phyloP scores from a whole-genome alignment of 2,329 filamentous ascomycete species.

The Waltergamsia citrina region DNA sequence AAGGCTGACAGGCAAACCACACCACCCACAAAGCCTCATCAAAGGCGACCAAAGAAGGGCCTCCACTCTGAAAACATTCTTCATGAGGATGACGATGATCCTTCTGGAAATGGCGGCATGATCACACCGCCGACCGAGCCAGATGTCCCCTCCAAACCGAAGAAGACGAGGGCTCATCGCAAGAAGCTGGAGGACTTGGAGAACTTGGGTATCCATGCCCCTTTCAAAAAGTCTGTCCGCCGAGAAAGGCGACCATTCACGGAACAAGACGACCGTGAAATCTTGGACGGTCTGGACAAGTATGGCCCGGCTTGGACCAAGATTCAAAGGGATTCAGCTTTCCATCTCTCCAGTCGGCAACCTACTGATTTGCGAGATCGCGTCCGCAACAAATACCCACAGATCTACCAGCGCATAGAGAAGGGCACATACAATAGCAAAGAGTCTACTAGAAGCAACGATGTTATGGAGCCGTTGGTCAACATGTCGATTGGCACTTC shows the following conservation, averaged over 20 bases:
- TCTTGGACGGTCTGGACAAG: slow-evolving; percentile 46
- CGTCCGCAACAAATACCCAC: slow-evolving; percentile 54
- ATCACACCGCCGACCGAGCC: slow-evolving; percentile 12
- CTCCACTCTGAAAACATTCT: slow-evolving; percentile 47
- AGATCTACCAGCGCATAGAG: slow-evolving; percentile 46
- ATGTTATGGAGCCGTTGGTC: slow-evolving; percentile 40
- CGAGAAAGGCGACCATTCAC: slow-evolving; percentile 53
- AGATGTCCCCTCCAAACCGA: slow-evolving; percentile 28
- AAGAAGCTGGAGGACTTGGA: slow-evolving; percentile 46
- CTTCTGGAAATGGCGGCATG: background rate
- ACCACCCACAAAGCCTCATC: background rate
- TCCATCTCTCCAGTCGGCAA: slow-evolving; percentile 47
- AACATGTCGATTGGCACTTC: slow-evolving; percentile 38
- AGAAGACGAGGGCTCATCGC: slow-evolving; percentile 44
- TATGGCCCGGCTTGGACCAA: slow-evolving; percentile 58
- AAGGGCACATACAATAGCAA: slow-evolving; percentile 40
- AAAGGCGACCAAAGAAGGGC: slow-evolving; percentile 27
- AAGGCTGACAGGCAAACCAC: slow-evolving; percentile 14
- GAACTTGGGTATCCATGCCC: slow-evolving; percentile 49
- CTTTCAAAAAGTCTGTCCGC: slow-evolving; percentile 52
- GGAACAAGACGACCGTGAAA: slow-evolving; percentile 52
- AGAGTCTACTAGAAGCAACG: slow-evolving; percentile 28
- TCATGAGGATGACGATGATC: slow-evolving; percentile 23
- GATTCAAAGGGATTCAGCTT: slow-evolving; percentile 51
- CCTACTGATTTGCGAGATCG: slow-evolving; percentile 56